phyloP scores from a whole-genome alignment of 1,139 yeast species.

The Hansenula lynferdii region DNA sequence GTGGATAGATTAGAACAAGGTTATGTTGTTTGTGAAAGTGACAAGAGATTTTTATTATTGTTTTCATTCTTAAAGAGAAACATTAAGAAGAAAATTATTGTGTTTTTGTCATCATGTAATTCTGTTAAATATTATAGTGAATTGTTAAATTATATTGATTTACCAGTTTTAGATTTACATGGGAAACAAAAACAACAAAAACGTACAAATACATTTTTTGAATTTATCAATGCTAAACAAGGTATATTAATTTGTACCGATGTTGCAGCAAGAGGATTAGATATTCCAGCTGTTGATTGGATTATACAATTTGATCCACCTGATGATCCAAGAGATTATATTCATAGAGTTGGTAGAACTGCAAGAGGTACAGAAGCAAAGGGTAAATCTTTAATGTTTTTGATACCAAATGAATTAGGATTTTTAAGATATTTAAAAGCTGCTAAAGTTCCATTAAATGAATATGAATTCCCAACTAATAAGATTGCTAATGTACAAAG shows the following conservation, averaged over 20 bases:
- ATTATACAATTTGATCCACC: slow-evolving; percentile 97
- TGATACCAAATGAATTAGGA: slow-evolving; percentile 91
- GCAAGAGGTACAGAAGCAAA: slow-evolving; percentile 92
- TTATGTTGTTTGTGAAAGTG: slow-evolving; percentile 95
- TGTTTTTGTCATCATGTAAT: slow-evolving; percentile 92
- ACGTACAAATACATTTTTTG: slow-evolving; percentile 95
- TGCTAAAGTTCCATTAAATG: slow-evolving; percentile 95
- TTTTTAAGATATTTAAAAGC: slow-evolving; percentile 91
- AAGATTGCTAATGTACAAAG: slow-evolving; percentile 95
- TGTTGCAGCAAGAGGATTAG: slow-evolving; percentile 98
- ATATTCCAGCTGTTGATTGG: slow-evolving; percentile 97
- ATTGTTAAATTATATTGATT: slow-evolving; percentile 86
- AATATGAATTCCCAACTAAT: slow-evolving; percentile 89
- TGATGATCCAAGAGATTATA: slow-evolving; percentile 98
- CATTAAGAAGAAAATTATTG: slow-evolving; percentile 86
- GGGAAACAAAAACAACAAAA: slow-evolving; percentile 99
- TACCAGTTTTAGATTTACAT: slow-evolving; percentile 93
- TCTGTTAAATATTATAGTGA: slow-evolving; percentile 96
- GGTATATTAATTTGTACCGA: slow-evolving; percentile 94
- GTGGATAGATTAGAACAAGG: slow-evolving; percentile 98
- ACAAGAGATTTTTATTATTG: slow-evolving; percentile 81
- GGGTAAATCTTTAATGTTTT: slow-evolving; percentile 92
- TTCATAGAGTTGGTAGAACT: slow-evolving; percentile 97
- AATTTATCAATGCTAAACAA: slow-evolving; percentile 93
- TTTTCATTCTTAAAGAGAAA: slow-evolving; percentile 93